Evolutionary conservation across 306 rosid genomes (phyloP), one percentile per base, ranked within the genome.

Genomic region (Quercus dentata): DNA sequence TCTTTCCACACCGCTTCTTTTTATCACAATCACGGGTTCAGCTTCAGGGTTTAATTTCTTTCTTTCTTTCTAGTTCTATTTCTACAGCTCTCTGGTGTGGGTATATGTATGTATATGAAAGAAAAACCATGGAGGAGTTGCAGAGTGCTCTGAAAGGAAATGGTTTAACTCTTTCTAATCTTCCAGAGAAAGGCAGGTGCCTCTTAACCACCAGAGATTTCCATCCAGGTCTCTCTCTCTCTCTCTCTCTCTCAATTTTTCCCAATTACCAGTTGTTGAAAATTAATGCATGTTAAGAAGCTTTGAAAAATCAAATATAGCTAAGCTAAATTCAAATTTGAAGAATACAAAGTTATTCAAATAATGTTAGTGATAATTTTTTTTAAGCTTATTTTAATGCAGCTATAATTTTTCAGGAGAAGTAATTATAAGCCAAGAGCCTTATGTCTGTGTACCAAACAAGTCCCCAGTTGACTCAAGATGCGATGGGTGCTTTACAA

Each of bases 161-260:
- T 4, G 80, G 78, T 74, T 73, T 94, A 74, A 61, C 80, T 6
- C 86, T 94, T 74, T 85, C 92, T 69, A 85, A 77, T 28, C 10
- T 87, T 51, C 78, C 84, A 75, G 89, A 83, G 64, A 94, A 91
- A 86, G 98, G 97, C 33, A 93, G 94, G 28, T 91, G 92, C 85
- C 91, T 92, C 56, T 81, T 88, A 21, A 81, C 93, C 67, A 61
- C 85, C 78, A 83, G 79, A 67, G 88, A 86, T 82, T 89, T 92
- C 82, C 77, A 67, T 80, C 97, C 94, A 80, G 97, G 94, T 92
- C 27, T 74, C 78, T 35, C 74, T n/a, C n/a, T n/a, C n/a, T n/a
- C n/a, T n/a, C n/a, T n/a, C n/a, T n/a, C n/a, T 35, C 44, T 6
- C 44, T 35, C 44, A 38, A 38, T 7, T 38, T 59, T 21, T 59